Conservation (phyloP, 1,139 yeast species). For the Geotrichum aggregatum region DNA sequence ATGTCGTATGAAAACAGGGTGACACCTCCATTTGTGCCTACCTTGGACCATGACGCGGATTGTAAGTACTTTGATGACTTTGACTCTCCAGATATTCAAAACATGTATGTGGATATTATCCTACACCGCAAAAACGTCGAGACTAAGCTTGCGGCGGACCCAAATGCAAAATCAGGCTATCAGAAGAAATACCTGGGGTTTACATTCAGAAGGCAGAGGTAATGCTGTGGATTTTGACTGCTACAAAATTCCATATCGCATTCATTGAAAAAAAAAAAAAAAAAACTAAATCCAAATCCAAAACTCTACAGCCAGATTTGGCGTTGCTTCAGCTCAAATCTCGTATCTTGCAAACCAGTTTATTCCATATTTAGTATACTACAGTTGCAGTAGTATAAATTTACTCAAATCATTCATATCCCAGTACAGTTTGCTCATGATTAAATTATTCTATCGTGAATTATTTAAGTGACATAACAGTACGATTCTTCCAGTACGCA, state of each 20-base stretch:
- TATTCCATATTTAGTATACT: no score
- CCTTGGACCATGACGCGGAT: conserved; percentile 19
- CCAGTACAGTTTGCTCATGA: no score
- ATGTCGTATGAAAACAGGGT: conserved; percentile 12
- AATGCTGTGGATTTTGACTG: no score
- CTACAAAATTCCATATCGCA: no score
- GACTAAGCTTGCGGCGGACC: conserved; percentile 13
- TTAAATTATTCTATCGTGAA: no score
- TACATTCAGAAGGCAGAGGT: conserved; percentile 17
- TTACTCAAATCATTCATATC: no score
- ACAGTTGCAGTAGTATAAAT: no score
- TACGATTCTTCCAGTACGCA: no score
- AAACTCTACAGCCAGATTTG: background rate
- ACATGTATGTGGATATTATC: conserved; percentile 21
- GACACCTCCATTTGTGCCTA: conserved; percentile 20
- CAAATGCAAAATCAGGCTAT: conserved; percentile 10
- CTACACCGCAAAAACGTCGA: conserved; percentile 19
- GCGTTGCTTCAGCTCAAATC: no score
- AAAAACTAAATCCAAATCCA: background rate
- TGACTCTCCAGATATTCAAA: conserved; percentile 21
- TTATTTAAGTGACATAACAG: no score
- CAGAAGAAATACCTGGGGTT: conserved; percentile 19
- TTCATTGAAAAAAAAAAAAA: no score
- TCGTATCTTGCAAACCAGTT: no score
- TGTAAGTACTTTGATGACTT: conserved; percentile 23